phyloP scores from a whole-genome alignment of 805 yeast genomes.

The Wickerhamomyces bisporus region DNA sequence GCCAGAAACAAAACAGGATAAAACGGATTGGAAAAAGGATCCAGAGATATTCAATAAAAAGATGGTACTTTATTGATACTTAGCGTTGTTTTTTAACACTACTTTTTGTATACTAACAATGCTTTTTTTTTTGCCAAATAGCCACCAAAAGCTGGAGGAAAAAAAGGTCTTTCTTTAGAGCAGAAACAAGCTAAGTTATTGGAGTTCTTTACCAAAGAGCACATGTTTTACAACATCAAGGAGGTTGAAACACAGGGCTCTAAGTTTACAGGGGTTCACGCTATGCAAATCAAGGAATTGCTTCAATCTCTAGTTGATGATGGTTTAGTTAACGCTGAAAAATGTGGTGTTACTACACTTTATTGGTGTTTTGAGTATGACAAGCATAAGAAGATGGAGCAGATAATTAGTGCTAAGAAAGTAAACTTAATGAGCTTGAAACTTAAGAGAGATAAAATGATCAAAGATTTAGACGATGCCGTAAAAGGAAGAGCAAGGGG shows the following conservation, averaged over 20 bases:
- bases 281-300: conserved; percentile 50
- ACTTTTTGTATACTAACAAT: background rate
- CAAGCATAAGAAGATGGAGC: conserved; percentile 18
- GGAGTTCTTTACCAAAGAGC: conserved; percentile 35
- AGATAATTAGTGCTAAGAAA: conserved; percentile 6
- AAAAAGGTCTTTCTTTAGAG: conserved; percentile 32
- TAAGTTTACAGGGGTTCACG: conserved; percentile 39
- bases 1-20: too few relatives aligned
- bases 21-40: background rate
- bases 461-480: conserved; percentile 9
- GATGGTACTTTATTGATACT: background rate
- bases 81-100: too few relatives aligned
- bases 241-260: conserved; percentile 45
- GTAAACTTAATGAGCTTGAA: conserved; percentile 6
- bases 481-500: conserved; percentile 4
- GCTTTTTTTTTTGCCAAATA: background rate
- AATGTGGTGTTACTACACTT: conserved; percentile 49
- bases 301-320: conserved; percentile 45
- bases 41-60: background rate
- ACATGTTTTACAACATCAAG: conserved; percentile 41
- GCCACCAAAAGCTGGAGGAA: conserved; percentile 13
- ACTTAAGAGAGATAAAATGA: conserved; percentile 5
- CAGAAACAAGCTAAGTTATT: conserved; percentile 35
- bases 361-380: conserved; percentile 45
- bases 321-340: conserved; percentile 42